Evolutionary conservation across 225 moss, liverwort and hornwort species (phyloP).

Genomic region (Pseudoscleropodium purum): DNA sequence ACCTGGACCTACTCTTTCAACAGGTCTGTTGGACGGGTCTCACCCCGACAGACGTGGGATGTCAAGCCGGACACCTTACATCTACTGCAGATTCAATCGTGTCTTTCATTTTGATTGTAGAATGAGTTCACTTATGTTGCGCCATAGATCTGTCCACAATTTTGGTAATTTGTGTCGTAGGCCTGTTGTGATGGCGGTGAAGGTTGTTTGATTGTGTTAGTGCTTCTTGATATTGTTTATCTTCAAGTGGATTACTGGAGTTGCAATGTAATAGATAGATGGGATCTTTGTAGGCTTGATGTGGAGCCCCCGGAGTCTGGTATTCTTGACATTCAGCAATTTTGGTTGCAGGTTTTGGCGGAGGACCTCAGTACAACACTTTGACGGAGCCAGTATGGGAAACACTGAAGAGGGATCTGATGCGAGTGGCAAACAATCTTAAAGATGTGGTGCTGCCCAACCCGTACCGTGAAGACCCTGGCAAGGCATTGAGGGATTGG

Average conservation of each 20-base stretch:
- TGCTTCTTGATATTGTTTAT: neutral
- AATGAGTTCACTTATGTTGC: neutral
- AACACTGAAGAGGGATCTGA: slow-evolving; percentile 79
- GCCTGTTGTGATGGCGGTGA: neutral
- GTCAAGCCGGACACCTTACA: neutral
- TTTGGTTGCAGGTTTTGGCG: slow-evolving; percentile 52
- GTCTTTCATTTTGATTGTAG: neutral
- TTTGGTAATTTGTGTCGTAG: neutral
- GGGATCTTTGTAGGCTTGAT: neutral
- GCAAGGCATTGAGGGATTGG: slow-evolving; percentile 96
- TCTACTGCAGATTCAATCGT: neutral
- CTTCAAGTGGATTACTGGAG: neutral
- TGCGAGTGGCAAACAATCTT: slow-evolving; percentile 74
- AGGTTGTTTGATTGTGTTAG: neutral
- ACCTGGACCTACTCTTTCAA: slow-evolving; percentile 17
- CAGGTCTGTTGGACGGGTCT: slow-evolving; percentile 16
- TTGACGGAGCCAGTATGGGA: slow-evolving; percentile 92
- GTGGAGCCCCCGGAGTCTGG: neutral
- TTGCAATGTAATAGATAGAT: neutral
- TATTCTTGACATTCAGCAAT: neutral
- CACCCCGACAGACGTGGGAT: neutral
- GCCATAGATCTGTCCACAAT: neutral
- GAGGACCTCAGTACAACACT: slow-evolving; percentile 76
- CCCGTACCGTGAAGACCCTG: slow-evolving; percentile 91
- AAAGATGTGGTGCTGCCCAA: slow-evolving; percentile 95